A percentile compares a stretch with the other conserved stretches of the same genome.
phyloP scores from a whole-genome alignment of 2,329 filamentous ascomycete genomes.

The Fusarium burgessii region DNA sequence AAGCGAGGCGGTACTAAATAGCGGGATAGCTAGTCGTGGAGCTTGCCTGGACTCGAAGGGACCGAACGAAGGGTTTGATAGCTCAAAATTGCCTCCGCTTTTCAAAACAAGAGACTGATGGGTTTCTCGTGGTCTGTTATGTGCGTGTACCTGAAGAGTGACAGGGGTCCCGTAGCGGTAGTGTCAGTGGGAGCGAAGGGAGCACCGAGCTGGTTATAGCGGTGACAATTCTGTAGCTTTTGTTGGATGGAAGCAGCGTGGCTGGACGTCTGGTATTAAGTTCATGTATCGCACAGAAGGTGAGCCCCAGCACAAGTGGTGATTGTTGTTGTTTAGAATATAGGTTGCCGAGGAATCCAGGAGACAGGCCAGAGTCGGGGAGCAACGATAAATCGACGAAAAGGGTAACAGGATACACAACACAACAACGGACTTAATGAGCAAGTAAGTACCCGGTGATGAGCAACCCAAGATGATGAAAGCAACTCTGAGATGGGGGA shows the following conservation, averaged over 20 bases:
- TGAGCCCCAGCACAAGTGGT: slow-evolving; percentile 3
- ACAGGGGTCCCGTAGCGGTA: slow-evolving; percentile 21
- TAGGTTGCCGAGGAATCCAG: slow-evolving; percentile 25
- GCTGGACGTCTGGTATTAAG: slow-evolving; percentile 16
- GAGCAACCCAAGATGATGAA: not conserved
- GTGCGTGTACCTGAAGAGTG: slow-evolving; percentile 25
- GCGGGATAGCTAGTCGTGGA: slow-evolving; percentile 34
- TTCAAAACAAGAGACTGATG: slow-evolving; percentile 34
- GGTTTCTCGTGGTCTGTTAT: slow-evolving; percentile 33
- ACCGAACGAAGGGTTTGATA: slow-evolving; percentile 14
- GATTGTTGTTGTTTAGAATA: slow-evolving; percentile 19
- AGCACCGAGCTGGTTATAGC: slow-evolving; percentile 17
- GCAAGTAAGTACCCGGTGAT: slow-evolving; percentile 5
- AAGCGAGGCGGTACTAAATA: slow-evolving; percentile 20
- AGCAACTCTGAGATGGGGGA: not conserved
- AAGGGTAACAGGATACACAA: not conserved
- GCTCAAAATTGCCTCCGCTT: slow-evolving; percentile 36
- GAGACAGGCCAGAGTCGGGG: slow-evolving; percentile 10
- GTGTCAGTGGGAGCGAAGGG: slow-evolving; percentile 7
- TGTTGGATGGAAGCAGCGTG: not conserved
- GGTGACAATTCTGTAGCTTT: slow-evolving; percentile 26
- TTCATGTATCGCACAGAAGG: slow-evolving; percentile 23
- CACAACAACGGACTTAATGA: not conserved
- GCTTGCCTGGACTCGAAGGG: slow-evolving; percentile 29
- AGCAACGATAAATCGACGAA: slow-evolving; percentile 16